Evolutionary conservation across 441 rosid genomes (phyloP).

Genomic region (Metrosideros polymorpha): DNA sequence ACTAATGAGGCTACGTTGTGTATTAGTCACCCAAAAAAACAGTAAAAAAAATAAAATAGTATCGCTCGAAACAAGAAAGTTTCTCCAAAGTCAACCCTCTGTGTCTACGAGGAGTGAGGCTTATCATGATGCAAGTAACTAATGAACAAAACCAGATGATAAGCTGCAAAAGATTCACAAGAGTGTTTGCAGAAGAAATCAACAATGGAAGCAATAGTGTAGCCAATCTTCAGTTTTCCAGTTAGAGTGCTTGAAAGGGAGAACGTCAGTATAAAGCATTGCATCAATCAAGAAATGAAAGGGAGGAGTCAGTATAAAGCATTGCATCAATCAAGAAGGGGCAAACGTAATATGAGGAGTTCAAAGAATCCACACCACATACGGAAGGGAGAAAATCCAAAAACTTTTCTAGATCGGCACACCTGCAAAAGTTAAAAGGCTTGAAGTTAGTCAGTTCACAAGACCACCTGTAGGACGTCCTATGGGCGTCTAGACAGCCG

Average conservation of each 20-base stretch:
- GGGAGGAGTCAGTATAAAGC: neutral
- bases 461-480: accelerated
- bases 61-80: neutral
- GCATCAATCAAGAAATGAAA: neutral
- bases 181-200: neutral
- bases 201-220: neutral
- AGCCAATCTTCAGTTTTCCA: neutral
- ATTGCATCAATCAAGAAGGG: neutral
- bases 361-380: neutral
- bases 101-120: neutral
- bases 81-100: neutral
- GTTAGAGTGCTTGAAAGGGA: neutral
- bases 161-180: neutral
- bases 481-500: neutral
- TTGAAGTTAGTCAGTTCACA: accelerated
- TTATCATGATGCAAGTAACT: neutral
- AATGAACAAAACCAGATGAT: neutral
- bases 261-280: neutral
- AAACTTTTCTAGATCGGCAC: neutral
- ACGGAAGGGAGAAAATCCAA: neutral
- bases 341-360: neutral
- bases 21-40: neutral
- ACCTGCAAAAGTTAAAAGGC: accelerated
- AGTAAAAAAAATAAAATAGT: neutral
- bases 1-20: neutral